Evolutionary conservation across 495 filamentous ascomycete genomes (phyloP).

Genomic region (Penicillium maclennaniae): DNA sequence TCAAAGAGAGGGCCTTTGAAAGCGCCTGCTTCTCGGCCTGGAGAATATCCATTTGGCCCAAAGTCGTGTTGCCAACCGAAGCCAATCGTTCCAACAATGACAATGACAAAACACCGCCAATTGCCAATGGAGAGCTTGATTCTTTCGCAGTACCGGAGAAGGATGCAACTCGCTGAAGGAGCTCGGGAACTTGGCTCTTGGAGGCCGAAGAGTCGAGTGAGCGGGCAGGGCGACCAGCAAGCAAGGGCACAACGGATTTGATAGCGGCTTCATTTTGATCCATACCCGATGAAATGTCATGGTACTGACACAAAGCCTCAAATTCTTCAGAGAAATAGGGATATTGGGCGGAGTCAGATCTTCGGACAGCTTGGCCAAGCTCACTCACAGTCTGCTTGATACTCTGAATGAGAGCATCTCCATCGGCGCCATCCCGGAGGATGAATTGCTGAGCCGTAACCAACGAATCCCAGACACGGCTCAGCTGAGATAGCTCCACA

Average conservation of each 20-base stretch:
- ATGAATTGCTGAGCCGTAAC: constrained; percentile 41
- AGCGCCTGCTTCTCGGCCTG: constrained; percentile 63
- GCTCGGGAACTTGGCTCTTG: constrained; percentile 30
- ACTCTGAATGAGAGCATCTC: constrained; percentile 36
- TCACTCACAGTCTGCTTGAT: constrained; percentile 55
- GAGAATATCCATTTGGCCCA: constrained; percentile 60
- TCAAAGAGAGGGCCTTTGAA: constrained; percentile 48
- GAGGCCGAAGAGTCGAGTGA: constrained; percentile 32
- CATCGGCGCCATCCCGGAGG: constrained; percentile 37
- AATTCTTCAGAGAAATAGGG: constrained; percentile 59
- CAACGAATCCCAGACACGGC: constrained; percentile 39
- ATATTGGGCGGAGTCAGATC: constrained; percentile 34
- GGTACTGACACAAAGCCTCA: constrained; percentile 62
- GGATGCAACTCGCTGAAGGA: constrained; percentile 35
- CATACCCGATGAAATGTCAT: constrained; percentile 36
- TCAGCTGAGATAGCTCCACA: constrained; percentile 39
- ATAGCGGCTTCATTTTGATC: constrained; percentile 15
- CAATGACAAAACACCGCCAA: constrained; percentile 51
- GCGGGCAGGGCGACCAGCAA: constrained; percentile 39
- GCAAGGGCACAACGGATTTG: constrained; percentile 33
- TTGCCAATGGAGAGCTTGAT: constrained; percentile 31
- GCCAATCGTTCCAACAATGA: constrained; percentile 55
- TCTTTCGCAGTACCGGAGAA: constrained; percentile 33
- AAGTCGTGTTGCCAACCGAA: constrained; percentile 47
- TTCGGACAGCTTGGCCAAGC: constrained; percentile 44